Evolutionary conservation across 192 early-diverging fungal genomes (phyloP), one percentile per base, ranked within the genome.

Genomic region (Mycoemilia scoparia): DNA sequence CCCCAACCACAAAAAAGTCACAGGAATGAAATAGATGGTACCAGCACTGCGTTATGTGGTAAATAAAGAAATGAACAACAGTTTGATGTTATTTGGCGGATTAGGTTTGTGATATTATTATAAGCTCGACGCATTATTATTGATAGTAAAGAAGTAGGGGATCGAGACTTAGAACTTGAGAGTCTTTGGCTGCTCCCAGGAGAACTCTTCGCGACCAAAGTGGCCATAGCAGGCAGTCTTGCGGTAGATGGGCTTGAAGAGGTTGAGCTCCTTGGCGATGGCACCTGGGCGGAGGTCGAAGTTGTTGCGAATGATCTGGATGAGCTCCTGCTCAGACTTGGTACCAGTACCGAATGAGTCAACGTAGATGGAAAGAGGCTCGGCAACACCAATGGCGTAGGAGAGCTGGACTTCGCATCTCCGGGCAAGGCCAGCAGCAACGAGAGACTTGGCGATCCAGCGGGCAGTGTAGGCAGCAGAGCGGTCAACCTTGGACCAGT

Each of bases 401-500:
- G 89, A 92, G 53, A 92, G 70, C 70, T 95, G 90, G 41, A 97
- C 88, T 25, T 92, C 75, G 40, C 61, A 66, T 51, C 93, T 82
- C 46, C 89, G 86, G 46, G 81, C 84, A 41, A 97, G 79, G 42
- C 77, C 78, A 51, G 93, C 93, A 12, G 70, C 66, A 35, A 97
- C 86, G 43, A 95, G 64, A 25, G 87, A 95, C 78, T 97, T 95
- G 67, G 93, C 87, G 51, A 98, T 82, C 82, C 88, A 96, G 49
- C 90, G 85, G 39, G 82, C 84, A 31, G 90, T 83, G 67, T 95
- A 97, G 43, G 90, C 90, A 51, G 88, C 90, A 24, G 87, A 91
- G 66, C 93, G 84, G 64, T 91, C 88, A 54, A 97, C 89, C 83
- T 95, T 95, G 78, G 86, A 91, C 80, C 84, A 96, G 73, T 95